Evolutionary conservation across 129 eudicot genomes (phyloP), one percentile per base, ranked within the genome.

Genomic region (Flaveria linearis): DNA sequence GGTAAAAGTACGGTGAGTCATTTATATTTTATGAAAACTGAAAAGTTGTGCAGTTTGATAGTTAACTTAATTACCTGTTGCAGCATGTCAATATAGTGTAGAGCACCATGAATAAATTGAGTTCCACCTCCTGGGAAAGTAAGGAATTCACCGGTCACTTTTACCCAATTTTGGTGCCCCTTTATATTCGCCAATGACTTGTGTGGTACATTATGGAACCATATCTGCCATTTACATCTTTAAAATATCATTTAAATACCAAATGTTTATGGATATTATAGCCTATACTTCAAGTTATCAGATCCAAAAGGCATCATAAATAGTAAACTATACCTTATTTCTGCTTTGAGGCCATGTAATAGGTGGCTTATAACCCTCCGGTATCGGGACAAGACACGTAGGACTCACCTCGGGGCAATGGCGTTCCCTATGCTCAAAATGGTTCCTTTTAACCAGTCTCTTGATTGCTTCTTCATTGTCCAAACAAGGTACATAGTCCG

Each of bases 341-440:
- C 97, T 87, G 82, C 97, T 91, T 3, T 79, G 84, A 79, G 92
- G 95, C 97, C 95, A 91, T 56, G 82, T 82, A 51, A 88, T 80
- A 36, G 95, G 81, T 23, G 46, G 76, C 74, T 72, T 88, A 85
- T 91, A 91, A 60, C 90, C 90, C 53, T 82, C 77, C 0, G 92
- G 95, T 69, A 82, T 67, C 17, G 88, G 90, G 53, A 88, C 94
- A 28, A 91, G 82, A 73, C 97, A 91, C 12, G 85, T 84, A 2
- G 97, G 97, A 50, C 88, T 43, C 63, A 85, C 88, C 74, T 87
- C 86, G 18, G 97, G 96, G 77, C 97, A 92, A 73, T 92, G 97
- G 67, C 97, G 82, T 68, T 92, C 97, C 0, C 96, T 84, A 57
- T 89, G 96, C 80, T 92, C 91, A 41, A 69, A 85, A 78, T 89